phyloP scores from a whole-genome alignment of 495 filamentous ascomycete species.

The Podospora comata region DNA sequence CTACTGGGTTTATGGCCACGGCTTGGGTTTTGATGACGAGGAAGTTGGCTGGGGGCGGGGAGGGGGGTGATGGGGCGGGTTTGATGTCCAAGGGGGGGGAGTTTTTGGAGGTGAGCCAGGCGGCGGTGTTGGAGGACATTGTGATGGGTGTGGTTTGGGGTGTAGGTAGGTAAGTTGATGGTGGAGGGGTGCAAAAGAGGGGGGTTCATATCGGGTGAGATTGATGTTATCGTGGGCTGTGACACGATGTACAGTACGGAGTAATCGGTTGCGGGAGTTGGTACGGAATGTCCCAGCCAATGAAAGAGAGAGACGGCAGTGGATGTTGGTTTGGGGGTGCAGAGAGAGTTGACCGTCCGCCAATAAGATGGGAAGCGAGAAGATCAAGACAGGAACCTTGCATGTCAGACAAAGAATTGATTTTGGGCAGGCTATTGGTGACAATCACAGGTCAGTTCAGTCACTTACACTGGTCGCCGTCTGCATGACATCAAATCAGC shows the following conservation, averaged over 20 bases:
- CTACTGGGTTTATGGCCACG: constrained; percentile 46
- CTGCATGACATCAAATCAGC: too few species aligned
- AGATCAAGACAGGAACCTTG: too few species aligned
- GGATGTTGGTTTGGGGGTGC: not conserved
- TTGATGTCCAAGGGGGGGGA: constrained; percentile 30
- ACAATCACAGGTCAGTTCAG: too few species aligned
- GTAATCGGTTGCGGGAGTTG: not conserved
- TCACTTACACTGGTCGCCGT: too few species aligned
- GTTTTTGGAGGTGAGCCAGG: constrained; percentile 5
- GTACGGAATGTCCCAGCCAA: not conserved
- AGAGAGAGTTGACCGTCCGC: not conserved
- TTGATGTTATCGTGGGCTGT: not conserved
- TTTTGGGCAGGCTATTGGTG: too few species aligned
- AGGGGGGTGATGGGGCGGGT: constrained; percentile 24
- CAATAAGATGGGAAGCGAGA: too few species aligned
- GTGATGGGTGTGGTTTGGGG: not conserved
- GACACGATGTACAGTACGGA: not conserved
- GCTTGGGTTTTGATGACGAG: constrained; percentile 38
- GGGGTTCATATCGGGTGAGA: not conserved
- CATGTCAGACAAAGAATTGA: too few species aligned
- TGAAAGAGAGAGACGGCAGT: not conserved
- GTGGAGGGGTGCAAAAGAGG: not conserved
- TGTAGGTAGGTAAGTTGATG: not conserved
- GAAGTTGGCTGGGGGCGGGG: constrained; percentile 16
- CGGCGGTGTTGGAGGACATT: constrained; percentile 13